Percentiles rank a stretch among this genome's conserved stretches.
Conservation (phyloP, 2,329 filamentous ascomycete genomes). For the Uncinocarpus reesii region DNA sequence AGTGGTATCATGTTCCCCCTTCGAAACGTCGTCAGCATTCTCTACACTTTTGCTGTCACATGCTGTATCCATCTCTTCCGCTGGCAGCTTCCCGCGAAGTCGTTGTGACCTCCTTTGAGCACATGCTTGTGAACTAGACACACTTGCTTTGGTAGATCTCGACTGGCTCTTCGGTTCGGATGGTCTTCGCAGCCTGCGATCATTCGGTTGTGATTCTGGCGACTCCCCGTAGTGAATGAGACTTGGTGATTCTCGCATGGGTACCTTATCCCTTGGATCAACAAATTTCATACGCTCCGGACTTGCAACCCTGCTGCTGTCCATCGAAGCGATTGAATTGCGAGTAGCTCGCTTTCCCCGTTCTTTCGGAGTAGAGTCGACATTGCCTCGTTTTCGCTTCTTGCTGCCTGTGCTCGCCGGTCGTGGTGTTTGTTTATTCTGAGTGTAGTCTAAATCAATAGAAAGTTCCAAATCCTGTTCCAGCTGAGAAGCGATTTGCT, state of each 20-base stretch:
- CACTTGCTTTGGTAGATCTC: conserved; percentile 3
- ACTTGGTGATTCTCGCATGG: background rate
- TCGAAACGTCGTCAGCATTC: background rate
- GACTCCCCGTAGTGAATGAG: background rate
- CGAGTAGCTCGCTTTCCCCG: conserved; percentile 6
- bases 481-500: conserved; percentile 37
- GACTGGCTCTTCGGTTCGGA: background rate
- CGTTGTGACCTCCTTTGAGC: conserved; percentile 27
- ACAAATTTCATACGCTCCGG: background rate
- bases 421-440: conserved; percentile 9
- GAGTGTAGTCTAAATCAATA: conserved; percentile 22
- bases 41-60: background rate
- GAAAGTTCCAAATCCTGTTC: conserved; percentile 36
- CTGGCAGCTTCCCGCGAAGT: conserved; percentile 20
- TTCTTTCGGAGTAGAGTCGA: background rate
- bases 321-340: background rate
- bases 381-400: conserved; percentile 23
- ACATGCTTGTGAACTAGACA: conserved; percentile 18
- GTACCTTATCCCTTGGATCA: background rate
- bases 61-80: background rate
- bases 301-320: background rate
- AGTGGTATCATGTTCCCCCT: too few relatives aligned
- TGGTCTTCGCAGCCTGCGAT: background rate
- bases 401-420: conserved; percentile 16
- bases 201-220: background rate